Percentiles rank a stretch among this genome's conserved stretches.
phyloP scores from a whole-genome alignment of 768 basidiomycete genomes.

The Mycena galericulata region DNA sequence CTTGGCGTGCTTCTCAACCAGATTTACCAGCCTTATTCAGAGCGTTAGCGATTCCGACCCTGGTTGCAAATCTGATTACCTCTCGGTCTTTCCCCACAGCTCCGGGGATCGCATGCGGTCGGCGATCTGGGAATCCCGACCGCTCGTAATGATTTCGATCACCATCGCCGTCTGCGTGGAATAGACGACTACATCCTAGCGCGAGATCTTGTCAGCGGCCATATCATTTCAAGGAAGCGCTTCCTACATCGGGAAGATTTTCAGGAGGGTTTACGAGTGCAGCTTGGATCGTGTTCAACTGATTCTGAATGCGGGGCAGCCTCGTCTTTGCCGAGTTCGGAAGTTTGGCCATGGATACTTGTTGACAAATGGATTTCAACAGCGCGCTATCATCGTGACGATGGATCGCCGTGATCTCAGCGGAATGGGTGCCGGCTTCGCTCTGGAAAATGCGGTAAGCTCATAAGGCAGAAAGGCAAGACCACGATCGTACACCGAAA shows the following conservation, averaged over 20 bases:
- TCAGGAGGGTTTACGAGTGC: background rate
- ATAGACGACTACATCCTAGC: conserved; percentile 6
- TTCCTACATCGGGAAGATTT: background rate
- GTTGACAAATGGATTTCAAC: background rate
- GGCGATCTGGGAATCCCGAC: background rate
- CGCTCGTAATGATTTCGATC: conserved; percentile 8
- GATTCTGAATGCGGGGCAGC: background rate
- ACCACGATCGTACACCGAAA: background rate
- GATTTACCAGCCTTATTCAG: background rate
- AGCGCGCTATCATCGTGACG: background rate
- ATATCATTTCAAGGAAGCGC: background rate
- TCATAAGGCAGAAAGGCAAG: background rate
- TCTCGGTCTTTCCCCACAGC: background rate
- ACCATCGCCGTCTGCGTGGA: background rate
- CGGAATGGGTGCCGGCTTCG: background rate
- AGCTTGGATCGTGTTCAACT: background rate
- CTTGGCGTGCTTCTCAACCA: conserved; percentile 6
- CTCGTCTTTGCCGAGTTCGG: background rate
- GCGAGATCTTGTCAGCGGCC: background rate
- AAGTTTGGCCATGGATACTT: background rate
- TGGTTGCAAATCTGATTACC: background rate
- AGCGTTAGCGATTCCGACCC: background rate
- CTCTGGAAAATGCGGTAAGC: background rate
- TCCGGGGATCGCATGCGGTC: background rate
- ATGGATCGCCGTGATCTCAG: conserved; percentile 3